Evolutionary conservation across 2,329 filamentous ascomycete genomes (phyloP), one percentile per base, ranked within the genome.

Genomic region (Aspergillus transmontanensis): DNA sequence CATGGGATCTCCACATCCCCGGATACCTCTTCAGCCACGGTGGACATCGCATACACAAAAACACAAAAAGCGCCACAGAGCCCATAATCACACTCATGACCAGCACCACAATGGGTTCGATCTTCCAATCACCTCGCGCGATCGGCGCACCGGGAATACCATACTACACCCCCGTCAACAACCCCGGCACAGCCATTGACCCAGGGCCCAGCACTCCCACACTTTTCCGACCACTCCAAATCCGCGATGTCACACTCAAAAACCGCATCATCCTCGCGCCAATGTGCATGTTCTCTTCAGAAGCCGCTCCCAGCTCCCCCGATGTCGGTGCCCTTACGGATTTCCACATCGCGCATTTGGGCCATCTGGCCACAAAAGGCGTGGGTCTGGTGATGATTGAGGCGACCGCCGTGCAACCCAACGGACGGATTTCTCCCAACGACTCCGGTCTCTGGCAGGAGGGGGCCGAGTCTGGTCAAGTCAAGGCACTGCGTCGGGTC

Each of bases 331-430:
- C 94, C 75, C 80, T 89, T 60, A 94, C 91, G 1, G 85, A 91
- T 74, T 97, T 88, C 85, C 92, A 96, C 76, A 81, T 94, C 51
- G 88, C 92, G 28, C 93, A 96, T 72, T 83, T 94, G 10, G 91
- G 93, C 62, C 88, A 91, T 68, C 91, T 93, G 68, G 85, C 91
- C 23, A 82, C 89, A 48, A 87, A 90, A 64, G 93, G 93, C n/a
- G 89, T 89, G 0, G 90, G 87, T 1, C 81, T 96, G 28, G 82
- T 89, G 57, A 85, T 93, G 59, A 83, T 94, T 62, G 93, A 97
- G 80, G 92, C 93, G 30, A 93, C 91, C 0, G 83, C 88, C 36
- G 90, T 96, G 0, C 83, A 87, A 16, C 80, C 91, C 4, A 88
- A 93, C 71, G 93, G 93, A 28, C 86, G 93, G 61, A 96, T 96